Evolutionary conservation across 768 basidiomycete genomes (phyloP), one percentile per base, ranked within the genome.

Genomic region (Boletus sp.): DNA sequence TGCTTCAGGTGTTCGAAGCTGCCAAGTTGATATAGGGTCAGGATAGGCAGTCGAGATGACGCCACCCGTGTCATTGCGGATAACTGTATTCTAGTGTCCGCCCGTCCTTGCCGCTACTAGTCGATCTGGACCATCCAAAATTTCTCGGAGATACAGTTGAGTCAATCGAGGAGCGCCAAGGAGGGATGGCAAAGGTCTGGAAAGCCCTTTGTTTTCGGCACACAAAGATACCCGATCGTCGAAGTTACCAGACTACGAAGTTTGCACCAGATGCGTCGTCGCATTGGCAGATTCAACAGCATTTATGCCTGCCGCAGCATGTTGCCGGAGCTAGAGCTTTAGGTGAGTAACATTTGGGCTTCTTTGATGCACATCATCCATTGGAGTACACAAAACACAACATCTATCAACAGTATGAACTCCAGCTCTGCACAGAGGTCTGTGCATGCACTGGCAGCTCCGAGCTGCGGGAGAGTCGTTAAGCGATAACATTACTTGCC

Each of bases 71-170:
- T 90, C 52, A 83, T 98, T 18, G 81, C 90, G 2, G 82, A 87
- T 44, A 77, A 80, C 1, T 75, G 75, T 49, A 81, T 95, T 41
- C 71, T 93, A 33, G 83, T 87, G 2, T 92, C n/a, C n/a, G n/a
- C n/a, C 90, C n/a, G 89, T 85, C 32, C 77, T 98, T 29, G 92
- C 94, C 0, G 74, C 86, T n/a, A n/a, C n/a, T n/a, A 3, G 90
- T 98, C 20, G 95, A 94, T 71, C 76, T 98, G 42, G 97, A 99
- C 73, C 97, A 98, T 71, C 93, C 95, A 61, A 82, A 82, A 4
- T 94, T 96, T 68, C 79, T 99, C 28, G 97, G 97, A 0, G 70
- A 81, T 52, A 89, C 91, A 0, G 73, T 94, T 5, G 77, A 75
- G 12, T 82, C 78, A 29, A 98, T 98, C 52, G 83, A 94, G 0